A percentile compares a stretch with the other conserved stretches of the same genome.
Evolutionary conservation across 2,329 filamentous ascomycete species (phyloP).

Genomic region (Apiospora rasikravindrae): DNA sequence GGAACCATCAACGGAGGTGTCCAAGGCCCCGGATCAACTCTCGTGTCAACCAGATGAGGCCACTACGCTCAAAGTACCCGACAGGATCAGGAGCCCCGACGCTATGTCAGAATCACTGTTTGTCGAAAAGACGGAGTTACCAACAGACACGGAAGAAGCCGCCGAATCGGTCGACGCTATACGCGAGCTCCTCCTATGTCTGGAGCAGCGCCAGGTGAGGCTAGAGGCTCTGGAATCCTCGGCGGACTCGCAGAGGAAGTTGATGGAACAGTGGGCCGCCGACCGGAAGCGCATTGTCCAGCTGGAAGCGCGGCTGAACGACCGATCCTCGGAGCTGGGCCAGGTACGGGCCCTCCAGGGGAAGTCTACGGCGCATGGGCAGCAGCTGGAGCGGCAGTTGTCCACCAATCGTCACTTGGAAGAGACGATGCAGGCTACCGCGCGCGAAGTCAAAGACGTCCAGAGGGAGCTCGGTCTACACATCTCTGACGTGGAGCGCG

Average conservation of each 20-base stretch:
- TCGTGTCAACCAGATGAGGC: neutral
- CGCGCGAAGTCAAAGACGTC: neutral
- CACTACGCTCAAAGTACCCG: neutral
- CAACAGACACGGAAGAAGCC: neutral
- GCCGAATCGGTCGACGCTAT: neutral
- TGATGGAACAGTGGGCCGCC: neutral
- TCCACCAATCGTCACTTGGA: neutral
- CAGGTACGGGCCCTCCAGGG: slow-evolving; percentile 1
- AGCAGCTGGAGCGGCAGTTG: neutral
- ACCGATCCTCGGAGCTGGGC: neutral
- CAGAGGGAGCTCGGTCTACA: neutral
- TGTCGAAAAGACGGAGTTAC: neutral
- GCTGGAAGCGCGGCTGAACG: neutral
- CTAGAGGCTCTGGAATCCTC: slow-evolving; percentile 20
- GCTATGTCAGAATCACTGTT: neutral
- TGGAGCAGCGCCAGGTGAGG: slow-evolving; percentile 15
- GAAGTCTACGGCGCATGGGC: too few relatives aligned
- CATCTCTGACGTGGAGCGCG: neutral
- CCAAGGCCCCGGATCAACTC: neutral
- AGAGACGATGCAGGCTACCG: neutral
- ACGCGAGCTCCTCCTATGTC: neutral
- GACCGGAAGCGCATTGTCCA: slow-evolving; percentile 1
- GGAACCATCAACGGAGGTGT: neutral
- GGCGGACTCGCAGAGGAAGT: neutral
- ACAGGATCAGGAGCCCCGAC: neutral